Base-by-base conservation (phyloP, 345 rosid species). In the Acer yangbiense region DNA sequence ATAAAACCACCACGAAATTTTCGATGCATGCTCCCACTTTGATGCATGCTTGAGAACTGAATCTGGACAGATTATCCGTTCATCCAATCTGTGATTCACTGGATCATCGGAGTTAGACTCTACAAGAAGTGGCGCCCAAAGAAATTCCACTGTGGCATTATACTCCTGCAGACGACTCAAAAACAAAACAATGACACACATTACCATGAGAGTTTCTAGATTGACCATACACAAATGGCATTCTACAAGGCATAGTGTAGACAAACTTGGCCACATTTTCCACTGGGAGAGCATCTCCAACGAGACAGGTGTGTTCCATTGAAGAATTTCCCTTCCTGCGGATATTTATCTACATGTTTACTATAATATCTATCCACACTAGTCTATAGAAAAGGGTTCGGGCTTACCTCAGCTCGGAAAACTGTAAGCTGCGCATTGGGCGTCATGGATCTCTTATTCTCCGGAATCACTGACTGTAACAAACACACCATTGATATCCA, bases 101-200 rank as follows among this genome's bases (percentile, higher is more conserved):
- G 99, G 99, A 68, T 96, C 99, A 86, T 96, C 98, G 7, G 99
- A 96, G 75, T 96, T 96, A 0, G 98, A 94, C 63, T 96, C 98
- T 25, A 91, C 99, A 57, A 96, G 91, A 69, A 96, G 94, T 0
- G 99, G 99, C 29, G 97, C 92, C 99, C 99, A 96, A 5, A 94
- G 90, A 82, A 96, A 96, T 48, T 96, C 99, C 48, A 94, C 87
- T 0, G 99, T 90, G 27, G 99, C 99, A 83, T 96, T 92, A 84
- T 92, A 94, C 77, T 94, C 87, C 99, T 94, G 84, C 65, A 76
- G 74, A 83, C 64, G 70, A 76, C 67, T 65, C 3, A 71, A 66
- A 60, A 20, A 63, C 9, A 76, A 32, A 74, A 16, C 25, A 69
- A 65, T 12, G 12, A 74, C 43, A 57, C 66, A 65, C 23, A 25